Evolutionary conservation across 2,329 filamentous ascomycete species (phyloP), one percentile per base, ranked within the genome.

Genomic region (Cercospora zeae-maydis): DNA sequence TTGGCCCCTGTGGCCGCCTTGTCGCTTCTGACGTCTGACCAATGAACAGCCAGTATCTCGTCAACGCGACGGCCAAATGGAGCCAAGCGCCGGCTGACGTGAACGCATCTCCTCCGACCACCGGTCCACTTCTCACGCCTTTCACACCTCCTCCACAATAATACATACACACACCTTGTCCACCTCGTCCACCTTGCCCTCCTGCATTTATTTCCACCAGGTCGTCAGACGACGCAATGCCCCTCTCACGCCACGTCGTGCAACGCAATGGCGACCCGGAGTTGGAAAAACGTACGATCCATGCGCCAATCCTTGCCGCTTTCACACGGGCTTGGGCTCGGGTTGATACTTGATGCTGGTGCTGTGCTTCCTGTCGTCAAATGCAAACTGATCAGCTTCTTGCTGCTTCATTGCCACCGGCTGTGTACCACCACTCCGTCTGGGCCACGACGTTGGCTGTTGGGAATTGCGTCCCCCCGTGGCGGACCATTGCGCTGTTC

Each of bases 71-170:
- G 2, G 8, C 49, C 31, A 1, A 34, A 31, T 14, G 27, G 49
- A 6, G 30, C 14, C 19, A 31, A n/a, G 49, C 30, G 49, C 49
- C 49, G 49, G 49, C 49, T 52, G n/a, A 21, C n/a, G n/a, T 33
- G 16, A 11, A 31, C 27, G 8, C 49, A 0, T 19, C n/a, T 33
- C 49, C 49, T 53, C 49, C 49, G 49, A 58, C 34, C 53, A 62
- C 39, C 47, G n/a, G 55, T 58, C 61, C 61, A 63, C 61, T 59
- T 55, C 49, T 56, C 61, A 55, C 49, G 39, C 36, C 33, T 53
- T 53, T n/a, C n/a, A n/a, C n/a, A n/a, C n/a, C n/a, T n/a, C n/a
- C n/a, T n/a, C n/a, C n/a, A n/a, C n/a, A n/a, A n/a, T n/a, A n/a
- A n/a, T n/a, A n/a, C n/a, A n/a, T n/a, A n/a, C n/a, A n/a, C n/a